Base-by-base conservation (phyloP, 139 green algal species). In the Eudorina sp. region DNA sequence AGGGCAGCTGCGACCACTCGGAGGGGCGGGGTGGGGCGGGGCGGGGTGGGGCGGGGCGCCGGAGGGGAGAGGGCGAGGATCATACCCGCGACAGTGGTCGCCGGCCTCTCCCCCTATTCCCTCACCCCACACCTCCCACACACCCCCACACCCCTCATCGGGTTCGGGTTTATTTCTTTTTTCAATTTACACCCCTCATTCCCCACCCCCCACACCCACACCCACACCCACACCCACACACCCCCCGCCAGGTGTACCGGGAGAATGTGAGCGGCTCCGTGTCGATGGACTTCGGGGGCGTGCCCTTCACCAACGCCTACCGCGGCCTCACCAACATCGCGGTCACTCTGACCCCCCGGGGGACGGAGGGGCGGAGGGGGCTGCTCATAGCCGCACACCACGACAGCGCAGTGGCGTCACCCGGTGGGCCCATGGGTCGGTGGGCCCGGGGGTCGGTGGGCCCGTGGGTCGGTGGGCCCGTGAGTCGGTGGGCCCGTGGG, bases 291-390 rank as follows among this genome's bases (percentile, higher is more conserved):
- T 94, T 94, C 41, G 82, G 93, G 25, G 81, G 90, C 19, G 82
- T 92, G 62, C 79, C 91, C 25, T 86, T 97, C 45, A 90, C 93
- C 40, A 97, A 97, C 53, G 90, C 89, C 5, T 97, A 96, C 88
- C 66, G 84, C n/a, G 92, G 92, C 70, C 83, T 97, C 48, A 92
- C 88, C 51, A 95, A 95, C 53, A 68, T 97, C 4, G 85, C 94
- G 6, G 43, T 96, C 46, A 68, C 55, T 31, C 83, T 96, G 41
- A 75, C 73, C 21, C 86, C 92, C 7, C 29, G 51, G 6, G 78
- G 3, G 3, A 16, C 78, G 11, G 75, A 25, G 31, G 86, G 73
- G 6, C 68, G 55, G 6, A 31, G 66, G 79, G 55, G 38, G 21
- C 78, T 92, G 55, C 89, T 92, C 16, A 60, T 92, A 1, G 53